phyloP scores from a whole-genome alignment of 2,329 filamentous ascomycete species.

The Sarocladiaceae sp. region DNA sequence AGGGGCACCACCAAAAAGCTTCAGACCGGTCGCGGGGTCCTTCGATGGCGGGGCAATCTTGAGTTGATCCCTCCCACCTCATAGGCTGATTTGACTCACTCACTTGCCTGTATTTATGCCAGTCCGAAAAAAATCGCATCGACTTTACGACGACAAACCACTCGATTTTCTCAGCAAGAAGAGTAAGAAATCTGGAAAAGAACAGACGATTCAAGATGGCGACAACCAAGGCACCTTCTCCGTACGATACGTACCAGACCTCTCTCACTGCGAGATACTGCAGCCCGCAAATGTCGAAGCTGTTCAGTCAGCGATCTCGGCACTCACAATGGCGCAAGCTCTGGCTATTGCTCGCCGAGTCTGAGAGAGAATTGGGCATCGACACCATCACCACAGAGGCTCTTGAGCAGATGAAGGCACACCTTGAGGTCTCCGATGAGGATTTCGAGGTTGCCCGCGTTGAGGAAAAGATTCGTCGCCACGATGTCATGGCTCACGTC shows the following conservation, averaged over 20 bases:
- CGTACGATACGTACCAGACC: conserved; percentile 50
- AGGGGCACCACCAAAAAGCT: no score
- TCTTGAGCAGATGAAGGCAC: conserved; percentile 69
- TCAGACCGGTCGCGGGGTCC: no score
- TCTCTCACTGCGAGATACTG: conserved; percentile 70
- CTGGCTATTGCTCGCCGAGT: conserved; percentile 81
- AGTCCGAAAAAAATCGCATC: no score
- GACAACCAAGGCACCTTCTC: no score
- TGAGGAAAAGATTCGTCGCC: conserved; percentile 70
- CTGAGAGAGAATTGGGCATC: conserved; percentile 76
- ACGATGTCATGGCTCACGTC: conserved; percentile 66
- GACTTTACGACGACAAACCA: no score
- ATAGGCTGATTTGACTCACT: no score
- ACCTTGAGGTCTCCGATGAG: conserved; percentile 70
- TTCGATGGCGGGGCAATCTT: no score
- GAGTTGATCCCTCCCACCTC: no score
- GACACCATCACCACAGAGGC: conserved; percentile 67
- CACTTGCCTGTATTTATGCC: no score
- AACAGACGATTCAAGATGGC: no score
- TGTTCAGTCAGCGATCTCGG: conserved; percentile 75
- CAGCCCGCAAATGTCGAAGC: conserved; percentile 67
- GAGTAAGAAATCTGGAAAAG: not conserved
- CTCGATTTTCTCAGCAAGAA: not conserved
- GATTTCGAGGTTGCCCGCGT: conserved; percentile 71
- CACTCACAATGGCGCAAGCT: conserved; percentile 78